phyloP scores from a whole-genome alignment of 1,284 basidiomycete genomes.

The Omphalotus olearius region DNA sequence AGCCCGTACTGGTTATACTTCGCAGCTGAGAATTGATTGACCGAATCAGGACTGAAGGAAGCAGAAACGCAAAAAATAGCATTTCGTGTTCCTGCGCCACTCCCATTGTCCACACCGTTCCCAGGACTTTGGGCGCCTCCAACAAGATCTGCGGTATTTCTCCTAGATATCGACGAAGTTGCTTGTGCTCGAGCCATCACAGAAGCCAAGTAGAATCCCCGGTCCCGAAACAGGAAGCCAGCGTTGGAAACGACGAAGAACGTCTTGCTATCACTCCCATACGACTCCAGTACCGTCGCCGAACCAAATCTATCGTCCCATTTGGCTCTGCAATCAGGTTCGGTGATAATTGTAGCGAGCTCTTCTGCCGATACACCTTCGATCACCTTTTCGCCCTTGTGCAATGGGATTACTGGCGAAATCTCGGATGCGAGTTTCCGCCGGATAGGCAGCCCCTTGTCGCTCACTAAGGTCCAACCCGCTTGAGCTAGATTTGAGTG shows the following conservation, averaged over 20 bases:
- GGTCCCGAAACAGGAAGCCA: conserved; percentile 88
- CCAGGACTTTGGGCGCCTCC: background rate
- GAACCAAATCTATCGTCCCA: conserved; percentile 88
- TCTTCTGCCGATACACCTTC: conserved; percentile 96
- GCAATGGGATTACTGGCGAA: conserved; percentile 80
- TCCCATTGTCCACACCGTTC: conserved; percentile 19
- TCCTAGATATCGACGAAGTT: conserved; percentile 30
- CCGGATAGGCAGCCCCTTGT: conserved; percentile 79
- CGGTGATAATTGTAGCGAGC: conserved; percentile 68
- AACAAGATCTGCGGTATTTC: conserved; percentile 22
- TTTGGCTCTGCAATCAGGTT: conserved; percentile 67
- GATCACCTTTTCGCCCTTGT: conserved; percentile 89
- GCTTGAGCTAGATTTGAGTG: conserved; percentile 59
- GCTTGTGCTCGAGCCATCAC: conserved; percentile 62
- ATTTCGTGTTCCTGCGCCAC: conserved; percentile 13
- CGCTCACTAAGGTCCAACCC: conserved; percentile 81
- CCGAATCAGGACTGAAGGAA: conserved; percentile 67
- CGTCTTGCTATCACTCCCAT: conserved; percentile 73
- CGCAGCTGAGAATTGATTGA: conserved; percentile 46
- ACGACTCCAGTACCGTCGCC: conserved; percentile 70
- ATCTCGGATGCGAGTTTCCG: conserved; percentile 75
- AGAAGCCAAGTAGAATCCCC: conserved; percentile 82
- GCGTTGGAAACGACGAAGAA: conserved; percentile 69
- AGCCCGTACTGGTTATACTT: conserved; percentile 80
- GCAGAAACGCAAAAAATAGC: conserved; percentile 47